Evolutionary conservation across 768 basidiomycete genomes (phyloP), one percentile per base, ranked within the genome.

Genomic region (Tricholoma terreum): DNA sequence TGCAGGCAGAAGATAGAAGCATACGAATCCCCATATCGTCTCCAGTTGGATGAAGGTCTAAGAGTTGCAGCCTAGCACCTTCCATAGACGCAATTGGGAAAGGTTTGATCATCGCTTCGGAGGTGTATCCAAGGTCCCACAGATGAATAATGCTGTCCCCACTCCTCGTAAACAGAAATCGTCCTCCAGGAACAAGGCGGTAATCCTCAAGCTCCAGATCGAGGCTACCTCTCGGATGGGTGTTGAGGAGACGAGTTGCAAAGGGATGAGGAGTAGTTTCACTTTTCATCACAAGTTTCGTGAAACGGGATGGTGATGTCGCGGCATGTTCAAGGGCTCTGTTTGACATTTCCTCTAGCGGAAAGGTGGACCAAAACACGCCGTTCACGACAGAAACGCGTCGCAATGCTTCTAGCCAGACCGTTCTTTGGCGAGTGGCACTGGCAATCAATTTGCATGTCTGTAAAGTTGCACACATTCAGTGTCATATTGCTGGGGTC

Each of bases 351-450:
- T 59, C 21, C 36, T 61, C 56, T 45, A 61, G 12, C 14, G 62
- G 62, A 40, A 63, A 67, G 5, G 64, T 59, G 6, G 66, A 57
- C 6, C 45, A 22, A 42, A 63, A 67, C 7, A 64, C 30, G 36
- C 58, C 17, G 34, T 67, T 60, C 8, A 54, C 4, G 12, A 40
- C 40, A 43, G 61, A 63, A 7, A 64, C 42, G 15, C 58, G 52
- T 17, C 58, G 58, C 15, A 67, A 58, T 0, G 62, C 61, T 11
- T 55, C 62, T 45, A 60, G 35, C 66, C 66, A 67, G 6, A 67
- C 64, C 10, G 43, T 61, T 24, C 62, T 55, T 24, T 64, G 54
- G 4, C 33, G 53, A 10, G 60, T 64, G 15, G 54, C 51, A 10
- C 17, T 15, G 6, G 58, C 36, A 22, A 64, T 38, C 4, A 55